phyloP scores from a whole-genome alignment of 116 monocot species.

The Phalaenopsis hybrid region DNA sequence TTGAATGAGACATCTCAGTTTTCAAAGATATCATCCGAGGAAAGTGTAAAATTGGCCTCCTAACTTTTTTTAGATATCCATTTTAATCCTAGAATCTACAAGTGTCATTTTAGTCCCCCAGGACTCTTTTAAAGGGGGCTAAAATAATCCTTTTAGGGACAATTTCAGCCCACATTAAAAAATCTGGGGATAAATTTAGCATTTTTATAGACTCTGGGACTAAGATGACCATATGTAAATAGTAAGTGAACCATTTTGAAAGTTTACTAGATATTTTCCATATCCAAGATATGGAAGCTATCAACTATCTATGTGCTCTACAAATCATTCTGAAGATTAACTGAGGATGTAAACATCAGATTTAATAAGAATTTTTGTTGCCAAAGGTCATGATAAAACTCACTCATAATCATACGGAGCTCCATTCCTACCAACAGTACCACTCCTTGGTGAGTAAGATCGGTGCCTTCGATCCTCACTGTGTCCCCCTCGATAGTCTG shows the following conservation, averaged over 20 bases:
- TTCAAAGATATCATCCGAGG: too few species aligned
- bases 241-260: too few species aligned
- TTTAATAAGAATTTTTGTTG: neutral
- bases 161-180: too few species aligned
- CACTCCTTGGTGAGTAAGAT: neutral
- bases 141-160: too few species aligned
- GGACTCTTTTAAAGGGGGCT: too few species aligned
- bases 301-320: neutral
- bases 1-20: neutral
- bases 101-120: too few species aligned
- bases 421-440: neutral
- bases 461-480: neutral
- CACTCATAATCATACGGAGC: conserved; percentile 12
- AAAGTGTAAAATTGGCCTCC: too few species aligned
- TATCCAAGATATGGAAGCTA: neutral
- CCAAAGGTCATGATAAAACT: conserved; percentile 2
- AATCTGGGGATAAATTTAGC: too few species aligned
- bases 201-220: too few species aligned
- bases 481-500: neutral
- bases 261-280: neutral
- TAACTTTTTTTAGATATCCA: too few species aligned
- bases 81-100: too few species aligned
- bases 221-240: too few species aligned
- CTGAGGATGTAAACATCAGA: neutral
- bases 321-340: neutral